phyloP scores from a whole-genome alignment of 305 asterid genomes.

The Fraxinus angustifolia region DNA sequence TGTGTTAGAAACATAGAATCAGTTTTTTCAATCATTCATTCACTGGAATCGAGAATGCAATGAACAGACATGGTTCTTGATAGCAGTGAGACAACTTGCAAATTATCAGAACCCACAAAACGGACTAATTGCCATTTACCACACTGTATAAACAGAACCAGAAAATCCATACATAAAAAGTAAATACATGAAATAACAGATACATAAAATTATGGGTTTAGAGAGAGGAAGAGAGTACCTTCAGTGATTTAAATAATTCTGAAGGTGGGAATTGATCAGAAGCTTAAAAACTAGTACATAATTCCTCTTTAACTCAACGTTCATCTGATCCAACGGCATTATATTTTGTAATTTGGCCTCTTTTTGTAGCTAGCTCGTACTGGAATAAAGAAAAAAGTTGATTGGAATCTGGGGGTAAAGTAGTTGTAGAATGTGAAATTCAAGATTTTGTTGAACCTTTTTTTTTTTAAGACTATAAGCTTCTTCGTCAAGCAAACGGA shows the following conservation, averaged over 20 bases:
- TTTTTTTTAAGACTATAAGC: conserved; percentile 1
- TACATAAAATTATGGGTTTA: background rate
- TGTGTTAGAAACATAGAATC: background rate
- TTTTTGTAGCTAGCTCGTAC: conserved; percentile 9
- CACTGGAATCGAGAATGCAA: background rate
- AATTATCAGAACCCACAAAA: background rate
- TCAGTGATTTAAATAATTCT: conserved; percentile 12
- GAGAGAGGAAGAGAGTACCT: conserved; percentile 25
- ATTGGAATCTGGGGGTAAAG: background rate
- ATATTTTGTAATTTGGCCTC: conserved; percentile 11
- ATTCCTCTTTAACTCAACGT: conserved; percentile 45
- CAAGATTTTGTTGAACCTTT: background rate
- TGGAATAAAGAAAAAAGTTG: conserved; percentile 3
- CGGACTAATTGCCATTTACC: conserved; percentile 12
- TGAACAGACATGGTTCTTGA: background rate
- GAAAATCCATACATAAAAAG: background rate
- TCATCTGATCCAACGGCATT: conserved; percentile 35
- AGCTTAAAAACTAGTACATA: conserved; percentile 25
- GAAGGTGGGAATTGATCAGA: conserved; percentile 19
- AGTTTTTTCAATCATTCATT: background rate
- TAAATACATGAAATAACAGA: background rate
- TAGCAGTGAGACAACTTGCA: background rate
- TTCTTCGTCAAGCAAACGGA: conserved; percentile 36
- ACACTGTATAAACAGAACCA: background rate
- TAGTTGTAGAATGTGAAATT: conserved; percentile 10